A percentile compares a stretch with the other conserved stretches of the same genome.
Evolutionary conservation across 495 filamentous ascomycete genomes (phyloP).

Genomic region (Neurospora tetrasperma): DNA sequence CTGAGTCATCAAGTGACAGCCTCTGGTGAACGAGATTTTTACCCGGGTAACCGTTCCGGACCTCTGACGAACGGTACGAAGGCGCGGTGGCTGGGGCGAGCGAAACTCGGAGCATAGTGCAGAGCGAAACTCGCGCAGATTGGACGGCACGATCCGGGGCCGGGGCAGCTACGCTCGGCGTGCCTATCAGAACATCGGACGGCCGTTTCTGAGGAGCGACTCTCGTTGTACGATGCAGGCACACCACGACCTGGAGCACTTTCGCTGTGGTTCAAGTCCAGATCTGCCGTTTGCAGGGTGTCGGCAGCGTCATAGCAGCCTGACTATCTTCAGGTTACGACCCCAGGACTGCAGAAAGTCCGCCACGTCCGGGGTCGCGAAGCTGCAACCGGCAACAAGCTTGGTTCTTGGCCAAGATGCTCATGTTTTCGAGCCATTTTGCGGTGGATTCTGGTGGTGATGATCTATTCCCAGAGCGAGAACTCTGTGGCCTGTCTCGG

Average conservation of each 20-base stretch:
- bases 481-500: neutral
- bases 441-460: neutral
- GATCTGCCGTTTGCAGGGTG: slow-evolving; percentile 10
- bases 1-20: slow-evolving; percentile 10
- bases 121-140: neutral
- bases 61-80: slow-evolving; percentile 1
- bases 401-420: slow-evolving; percentile 5
- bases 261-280: slow-evolving; percentile 11
- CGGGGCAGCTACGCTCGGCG: slow-evolving; percentile 1
- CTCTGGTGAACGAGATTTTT: neutral
- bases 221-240: slow-evolving; percentile 17
- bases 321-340: slow-evolving; percentile 9
- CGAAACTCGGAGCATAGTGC: slow-evolving; percentile 1
- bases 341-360: slow-evolving; percentile 14
- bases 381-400: slow-evolving; percentile 1
- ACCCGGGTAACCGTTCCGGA: neutral
- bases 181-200: slow-evolving; percentile 15
- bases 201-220: slow-evolving; percentile 6
- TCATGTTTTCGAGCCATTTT: neutral
- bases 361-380: slow-evolving; percentile 9
- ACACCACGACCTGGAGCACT: slow-evolving; percentile 14
- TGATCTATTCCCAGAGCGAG: neutral
- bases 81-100: slow-evolving; percentile 4
- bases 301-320: slow-evolving; percentile 17
- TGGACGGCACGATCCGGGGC: slow-evolving; percentile 5